These are phyloP conservation scores for Blastobotrys apis DNA, from an alignment of 1,139 yeast species.

Conservation along the genomic window DNA sequence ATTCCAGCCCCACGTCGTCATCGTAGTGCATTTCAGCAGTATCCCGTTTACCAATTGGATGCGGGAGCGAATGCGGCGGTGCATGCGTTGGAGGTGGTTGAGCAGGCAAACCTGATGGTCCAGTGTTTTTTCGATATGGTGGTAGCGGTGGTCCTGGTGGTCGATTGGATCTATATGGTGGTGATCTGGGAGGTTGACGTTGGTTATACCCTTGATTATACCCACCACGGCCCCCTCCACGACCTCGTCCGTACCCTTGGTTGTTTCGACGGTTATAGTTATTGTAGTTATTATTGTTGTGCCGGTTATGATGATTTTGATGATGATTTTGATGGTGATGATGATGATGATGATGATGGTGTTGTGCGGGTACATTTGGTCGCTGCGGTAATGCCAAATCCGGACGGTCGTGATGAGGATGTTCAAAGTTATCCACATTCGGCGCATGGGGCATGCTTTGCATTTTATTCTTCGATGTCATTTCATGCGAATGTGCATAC, in stretches of 20 bases:
- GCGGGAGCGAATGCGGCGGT: conserved; percentile 11
- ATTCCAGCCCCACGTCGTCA: conserved; percentile 2
- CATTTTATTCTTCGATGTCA: conserved; percentile 58
- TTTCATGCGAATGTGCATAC: conserved; percentile 85
- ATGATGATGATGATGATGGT: conserved; percentile 7
- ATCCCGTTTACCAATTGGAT: not conserved
- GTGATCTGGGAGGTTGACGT: conserved; percentile 5
- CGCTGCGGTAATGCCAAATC: conserved; percentile 7
- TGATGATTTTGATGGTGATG: conserved; percentile 6
- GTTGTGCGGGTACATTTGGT: conserved; percentile 8
- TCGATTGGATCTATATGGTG: conserved; percentile 4
- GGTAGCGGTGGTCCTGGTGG: conserved; percentile 4
- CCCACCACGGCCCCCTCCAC: conserved; percentile 7
- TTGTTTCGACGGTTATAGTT: conserved; percentile 4
- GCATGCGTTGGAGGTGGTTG: conserved; percentile 9
- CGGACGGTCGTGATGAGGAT: conserved; percentile 5
- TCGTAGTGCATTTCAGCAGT: conserved; percentile 7
- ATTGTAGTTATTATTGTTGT: conserved; percentile 10
- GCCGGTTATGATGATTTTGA: conserved; percentile 6
- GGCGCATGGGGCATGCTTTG: conserved; percentile 23
- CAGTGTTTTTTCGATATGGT: conserved; percentile 7
- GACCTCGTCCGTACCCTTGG: conserved; percentile 5
- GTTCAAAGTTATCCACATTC: conserved; percentile 16
- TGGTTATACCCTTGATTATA: not conserved
- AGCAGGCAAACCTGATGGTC: conserved; percentile 12